Base-by-base conservation (phyloP, 176 grass and related monocot genomes). In the Carex cristatella region DNA sequence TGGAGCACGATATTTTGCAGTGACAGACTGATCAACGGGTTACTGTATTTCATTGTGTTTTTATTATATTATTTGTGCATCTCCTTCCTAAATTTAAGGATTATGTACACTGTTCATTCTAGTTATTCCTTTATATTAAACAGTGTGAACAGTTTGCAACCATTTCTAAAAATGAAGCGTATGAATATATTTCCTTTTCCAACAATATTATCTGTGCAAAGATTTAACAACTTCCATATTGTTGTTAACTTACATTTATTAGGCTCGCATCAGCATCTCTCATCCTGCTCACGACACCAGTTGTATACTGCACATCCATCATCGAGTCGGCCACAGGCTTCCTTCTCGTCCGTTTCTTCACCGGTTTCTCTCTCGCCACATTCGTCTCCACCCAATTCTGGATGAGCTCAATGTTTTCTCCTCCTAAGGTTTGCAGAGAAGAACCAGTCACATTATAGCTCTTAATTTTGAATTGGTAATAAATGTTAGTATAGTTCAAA, bases 321-420 rank as follows among this genome's bases (percentile, higher is more conserved):
- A 98, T 98, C 64, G 33, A 84, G 62, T 87, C 89, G 1, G 79
- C 95, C 1, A 66, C 89, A 5, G 67, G 81, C 0, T 98, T 69
- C 88, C 87, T 98, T 15, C 89, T 98, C 10, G 92, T 86, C 31
- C 90, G 95, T 3, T 98, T 98, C 89, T 93, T 98, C 91, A 93
- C 92, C 13, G 95, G 95, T 27, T 93, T 98, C 88, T 94, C 95
- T 48, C 95, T 98, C 1, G 95, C 92, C 32, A 89, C 92, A 7
- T 98, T 98, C 60, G 95, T 98, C 72, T 98, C 95, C 6, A 90
- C 91, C 38, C 95, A 98, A 67, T 98, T 94, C 82, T 98, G 95
- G 95, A 98, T 98, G 95, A 98, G 95, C 84, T 94, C 92, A 72
- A 94, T 98, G 95, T 98, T 98, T 88, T 88, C 95, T 7, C 5